Evolutionary conservation across 2,329 filamentous ascomycete genomes (phyloP).

Genomic region (Colletotrichum sp.): DNA sequence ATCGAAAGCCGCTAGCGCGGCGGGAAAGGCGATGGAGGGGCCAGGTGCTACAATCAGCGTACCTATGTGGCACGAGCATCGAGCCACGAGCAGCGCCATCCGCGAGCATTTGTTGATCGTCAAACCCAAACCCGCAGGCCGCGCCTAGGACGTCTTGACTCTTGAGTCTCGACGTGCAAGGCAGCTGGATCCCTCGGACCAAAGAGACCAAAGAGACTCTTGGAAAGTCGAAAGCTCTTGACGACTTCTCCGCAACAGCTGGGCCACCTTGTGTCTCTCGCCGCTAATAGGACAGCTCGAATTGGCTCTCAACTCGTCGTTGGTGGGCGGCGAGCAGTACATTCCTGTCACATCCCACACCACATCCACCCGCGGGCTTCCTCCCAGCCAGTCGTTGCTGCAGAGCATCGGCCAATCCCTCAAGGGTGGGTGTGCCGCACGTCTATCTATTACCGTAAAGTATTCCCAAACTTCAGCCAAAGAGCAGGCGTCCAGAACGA

Average conservation of each 20-base stretch:
- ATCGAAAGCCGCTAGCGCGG: neutral
- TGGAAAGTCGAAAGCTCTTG: neutral
- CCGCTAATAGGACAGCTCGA: neutral
- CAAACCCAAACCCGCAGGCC: neutral
- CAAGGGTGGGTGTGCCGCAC: neutral
- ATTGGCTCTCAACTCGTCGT: neutral
- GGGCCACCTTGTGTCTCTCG: neutral
- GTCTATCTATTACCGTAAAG: neutral
- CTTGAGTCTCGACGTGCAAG: neutral
- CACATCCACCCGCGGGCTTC: neutral
- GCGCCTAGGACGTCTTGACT: neutral
- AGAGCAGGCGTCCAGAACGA: neutral
- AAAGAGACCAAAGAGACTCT: neutral
- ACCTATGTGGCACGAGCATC: neutral
- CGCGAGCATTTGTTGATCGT: neutral
- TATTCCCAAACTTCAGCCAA: neutral
- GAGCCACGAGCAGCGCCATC: neutral
- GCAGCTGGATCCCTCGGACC: neutral
- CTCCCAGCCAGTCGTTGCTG: conserved; percentile 1
- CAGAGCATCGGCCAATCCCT: conserved; percentile 1
- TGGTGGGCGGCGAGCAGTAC: neutral
- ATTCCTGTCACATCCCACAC: neutral
- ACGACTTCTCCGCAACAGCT: neutral
- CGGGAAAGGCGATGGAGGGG: neutral
- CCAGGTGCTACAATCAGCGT: neutral